A percentile compares a stretch with the other conserved stretches of the same genome.
Conservation (phyloP, 805 yeast species). For the Wickerhamomyces bisporus region DNA sequence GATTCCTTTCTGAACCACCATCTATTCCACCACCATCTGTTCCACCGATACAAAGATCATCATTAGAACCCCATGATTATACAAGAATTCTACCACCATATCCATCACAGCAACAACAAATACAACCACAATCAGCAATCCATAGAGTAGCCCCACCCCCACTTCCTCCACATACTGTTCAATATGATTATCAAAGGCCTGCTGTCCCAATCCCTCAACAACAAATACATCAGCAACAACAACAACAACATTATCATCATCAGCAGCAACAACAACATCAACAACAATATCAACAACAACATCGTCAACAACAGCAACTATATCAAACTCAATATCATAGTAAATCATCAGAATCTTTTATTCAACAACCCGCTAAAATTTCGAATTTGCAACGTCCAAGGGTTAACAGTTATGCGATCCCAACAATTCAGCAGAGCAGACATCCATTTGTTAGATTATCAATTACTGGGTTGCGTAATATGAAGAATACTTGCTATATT, state of each 20-base stretch:
- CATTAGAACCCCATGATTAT: constrained; percentile 10
- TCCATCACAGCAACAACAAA: constrained; percentile 14
- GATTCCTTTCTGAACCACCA: constrained; percentile 25
- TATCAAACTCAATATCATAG: too few species aligned
- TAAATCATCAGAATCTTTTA: too few species aligned
- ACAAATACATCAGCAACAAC: not conserved
- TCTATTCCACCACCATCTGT: constrained; percentile 22
- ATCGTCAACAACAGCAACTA: too few species aligned
- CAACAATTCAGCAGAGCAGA: constrained; percentile 32
- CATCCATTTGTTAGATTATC: constrained; percentile 38
- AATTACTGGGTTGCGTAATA: constrained; percentile 59
- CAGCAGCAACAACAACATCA: constrained; percentile 6
- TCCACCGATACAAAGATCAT: constrained; percentile 9
- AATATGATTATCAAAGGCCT: not conserved
- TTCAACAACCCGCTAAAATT: too few species aligned
- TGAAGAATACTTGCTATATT: constrained; percentile 73
- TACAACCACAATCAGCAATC: constrained; percentile 7
- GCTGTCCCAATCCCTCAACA: constrained; percentile 5
- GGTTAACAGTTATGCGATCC: constrained; percentile 21
- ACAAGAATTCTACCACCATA: constrained; percentile 12
- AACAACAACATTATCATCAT: not conserved
- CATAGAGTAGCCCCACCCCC: constrained; percentile 7
- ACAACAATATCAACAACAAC: constrained; percentile 3
- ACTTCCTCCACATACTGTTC: constrained; percentile 5
- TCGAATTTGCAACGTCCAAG: constrained; percentile 8